Evolutionary conservation across 2,329 filamentous ascomycete species (phyloP).

Genomic region (Fusarium keratoplasticum): DNA sequence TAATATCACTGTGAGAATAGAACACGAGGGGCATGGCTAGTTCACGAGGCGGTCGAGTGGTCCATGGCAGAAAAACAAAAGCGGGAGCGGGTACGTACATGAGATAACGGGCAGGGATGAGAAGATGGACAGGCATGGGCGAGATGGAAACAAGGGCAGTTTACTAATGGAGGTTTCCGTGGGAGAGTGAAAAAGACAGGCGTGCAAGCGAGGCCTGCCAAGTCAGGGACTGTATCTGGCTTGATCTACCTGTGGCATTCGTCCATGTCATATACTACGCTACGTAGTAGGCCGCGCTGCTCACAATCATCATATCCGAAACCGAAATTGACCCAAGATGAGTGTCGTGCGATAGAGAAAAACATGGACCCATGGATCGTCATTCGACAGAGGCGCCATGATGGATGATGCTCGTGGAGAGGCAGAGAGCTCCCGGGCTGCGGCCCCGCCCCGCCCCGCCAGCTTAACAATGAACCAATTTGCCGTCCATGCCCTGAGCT

Average conservation of each 20-base stretch:
- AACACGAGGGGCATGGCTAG: constrained; percentile 12
- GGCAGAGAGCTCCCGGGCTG: not conserved
- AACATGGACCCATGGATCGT: constrained; percentile 43
- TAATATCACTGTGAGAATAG: not conserved
- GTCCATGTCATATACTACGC: not conserved
- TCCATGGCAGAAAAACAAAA: constrained; percentile 8
- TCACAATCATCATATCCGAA: not conserved
- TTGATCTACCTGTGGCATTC: not conserved
- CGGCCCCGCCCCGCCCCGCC: constrained; percentile 4
- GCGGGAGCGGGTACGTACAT: constrained; percentile 33
- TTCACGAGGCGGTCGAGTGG: not conserved
- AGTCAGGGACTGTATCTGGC: not conserved
- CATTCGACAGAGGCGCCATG: constrained; percentile 28
- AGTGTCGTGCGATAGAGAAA: constrained; percentile 37
- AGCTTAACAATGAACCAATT: constrained; percentile 8
- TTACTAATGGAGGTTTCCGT: not conserved
- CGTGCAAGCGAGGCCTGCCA: not conserved
- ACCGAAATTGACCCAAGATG: constrained; percentile 21
- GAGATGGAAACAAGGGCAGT: constrained; percentile 7
- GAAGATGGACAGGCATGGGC: constrained; percentile 14
- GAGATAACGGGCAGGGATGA: constrained; percentile 20
- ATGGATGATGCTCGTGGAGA: not conserved
- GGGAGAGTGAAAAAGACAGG: constrained; percentile 12
- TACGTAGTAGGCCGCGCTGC: not conserved
- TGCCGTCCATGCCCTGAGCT: constrained; percentile 8